These are phyloP conservation scores for Lipomyces orientalis DNA, from an alignment of 805 yeast genomes.

Conservation along the genomic window DNA sequence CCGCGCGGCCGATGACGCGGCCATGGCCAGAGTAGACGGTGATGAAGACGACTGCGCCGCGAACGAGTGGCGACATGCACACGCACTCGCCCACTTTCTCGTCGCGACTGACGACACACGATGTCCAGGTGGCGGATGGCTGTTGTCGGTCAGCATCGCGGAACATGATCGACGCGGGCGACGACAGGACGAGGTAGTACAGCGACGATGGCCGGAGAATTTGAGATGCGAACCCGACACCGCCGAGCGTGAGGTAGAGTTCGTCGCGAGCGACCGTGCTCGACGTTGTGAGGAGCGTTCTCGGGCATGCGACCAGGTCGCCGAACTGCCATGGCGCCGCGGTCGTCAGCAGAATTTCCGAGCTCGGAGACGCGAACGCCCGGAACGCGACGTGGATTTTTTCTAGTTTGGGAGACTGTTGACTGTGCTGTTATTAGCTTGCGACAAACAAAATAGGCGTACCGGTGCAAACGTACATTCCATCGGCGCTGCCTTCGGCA, in stretches of 20 bases:
- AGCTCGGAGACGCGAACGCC: constrained; percentile 60
- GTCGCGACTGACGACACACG: constrained; percentile 71
- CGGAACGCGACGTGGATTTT: constrained; percentile 70
- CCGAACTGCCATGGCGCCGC: constrained; percentile 25
- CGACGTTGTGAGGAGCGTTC: constrained; percentile 27
- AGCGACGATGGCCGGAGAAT: constrained; percentile 11
- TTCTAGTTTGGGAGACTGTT: constrained; percentile 81
- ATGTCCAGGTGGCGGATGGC: constrained; percentile 45
- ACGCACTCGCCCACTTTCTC: constrained; percentile 77
- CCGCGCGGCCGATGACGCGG: constrained; percentile 62
- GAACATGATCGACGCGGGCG: constrained; percentile 11
- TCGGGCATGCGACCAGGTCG: constrained; percentile 19
- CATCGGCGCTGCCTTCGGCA: constrained; percentile 72
- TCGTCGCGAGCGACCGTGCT: constrained; percentile 30
- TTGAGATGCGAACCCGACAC: constrained; percentile 21
- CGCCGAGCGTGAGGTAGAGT: constrained; percentile 31
- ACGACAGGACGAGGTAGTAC: constrained; percentile 24
- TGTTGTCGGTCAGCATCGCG: constrained; percentile 13
- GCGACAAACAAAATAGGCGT: background rate
- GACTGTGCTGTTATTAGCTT: constrained; percentile 48
- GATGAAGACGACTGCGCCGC: constrained; percentile 56
- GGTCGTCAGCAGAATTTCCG: constrained; percentile 16
- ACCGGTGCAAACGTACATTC: constrained; percentile 46
- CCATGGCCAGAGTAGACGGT: constrained; percentile 68
- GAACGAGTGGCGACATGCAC: constrained; percentile 63